These are phyloP conservation scores for Balakata baccata DNA, from an alignment of 345 rosid genomes.

Conservation along the genomic window DNA sequence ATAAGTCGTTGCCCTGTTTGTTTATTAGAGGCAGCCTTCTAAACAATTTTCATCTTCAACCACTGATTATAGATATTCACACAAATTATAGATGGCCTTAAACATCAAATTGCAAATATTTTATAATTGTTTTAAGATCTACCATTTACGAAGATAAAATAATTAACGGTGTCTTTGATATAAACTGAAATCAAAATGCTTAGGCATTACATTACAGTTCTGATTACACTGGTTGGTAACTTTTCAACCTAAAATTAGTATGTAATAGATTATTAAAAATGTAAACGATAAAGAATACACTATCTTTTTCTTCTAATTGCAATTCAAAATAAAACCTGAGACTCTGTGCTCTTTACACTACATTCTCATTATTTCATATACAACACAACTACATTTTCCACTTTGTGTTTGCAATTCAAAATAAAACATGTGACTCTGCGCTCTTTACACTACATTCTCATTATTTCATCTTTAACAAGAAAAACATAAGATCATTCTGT, in stretches of 20 bases:
- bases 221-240: not conserved
- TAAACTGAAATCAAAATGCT: constrained; percentile 1
- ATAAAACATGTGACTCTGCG: too few species aligned
- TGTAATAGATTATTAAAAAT: not conserved
- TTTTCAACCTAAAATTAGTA: not conserved
- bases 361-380: too few species aligned
- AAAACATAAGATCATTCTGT: not conserved
- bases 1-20: not conserved
- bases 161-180: not conserved
- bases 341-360: too few species aligned
- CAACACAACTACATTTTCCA: too few species aligned
- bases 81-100: not conserved
- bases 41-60: not conserved
- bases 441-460: too few species aligned
- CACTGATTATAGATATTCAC: not conserved
- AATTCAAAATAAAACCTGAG: too few species aligned
- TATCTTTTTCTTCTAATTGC: too few species aligned
- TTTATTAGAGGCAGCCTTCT: not conserved
- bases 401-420: too few species aligned
- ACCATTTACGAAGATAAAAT: not conserved
- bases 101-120: not conserved
- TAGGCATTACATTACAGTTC: not conserved
- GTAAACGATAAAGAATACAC: not conserved
- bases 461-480: not conserved
- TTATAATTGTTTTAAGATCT: not conserved